A percentile compares a stretch with the other conserved stretches of the same genome.
Conservation (phyloP, 495 filamentous ascomycete species). For the Thermochaetoides thermophila region DNA sequence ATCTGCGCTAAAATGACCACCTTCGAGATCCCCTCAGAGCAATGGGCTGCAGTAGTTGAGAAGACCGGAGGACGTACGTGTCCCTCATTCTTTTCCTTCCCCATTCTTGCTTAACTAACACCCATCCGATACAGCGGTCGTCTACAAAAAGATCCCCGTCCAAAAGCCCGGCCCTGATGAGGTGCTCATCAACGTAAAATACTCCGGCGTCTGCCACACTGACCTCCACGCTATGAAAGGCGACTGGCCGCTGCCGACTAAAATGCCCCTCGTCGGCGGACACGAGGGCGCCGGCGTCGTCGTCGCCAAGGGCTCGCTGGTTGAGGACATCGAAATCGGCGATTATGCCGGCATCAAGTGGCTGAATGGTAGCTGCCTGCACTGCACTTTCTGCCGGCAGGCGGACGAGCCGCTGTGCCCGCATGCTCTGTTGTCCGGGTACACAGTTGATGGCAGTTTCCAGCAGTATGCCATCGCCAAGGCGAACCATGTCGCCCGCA, state of each 20-base stretch:
- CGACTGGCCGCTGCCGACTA: constrained; percentile 70
- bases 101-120: not conserved
- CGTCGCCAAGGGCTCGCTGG: constrained; percentile 61
- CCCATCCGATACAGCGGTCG: constrained; percentile 30
- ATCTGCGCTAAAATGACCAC: constrained; percentile 14
- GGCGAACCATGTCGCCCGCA: constrained; percentile 62
- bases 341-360: constrained; percentile 81
- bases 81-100: not conserved
- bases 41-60: constrained; percentile 81
- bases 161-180: constrained; percentile 69
- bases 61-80: constrained; percentile 52
- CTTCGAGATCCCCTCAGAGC: constrained; percentile 47
- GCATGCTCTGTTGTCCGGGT: constrained; percentile 60
- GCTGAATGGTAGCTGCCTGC: constrained; percentile 71
- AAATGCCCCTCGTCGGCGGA: constrained; percentile 80
- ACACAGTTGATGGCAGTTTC: constrained; percentile 86
- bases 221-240: constrained; percentile 75
- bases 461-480: constrained; percentile 85
- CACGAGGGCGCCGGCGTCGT: constrained; percentile 85
- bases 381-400: constrained; percentile 66
- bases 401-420: constrained; percentile 58
- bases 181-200: constrained; percentile 83
- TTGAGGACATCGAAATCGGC: constrained; percentile 59
- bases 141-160: constrained; percentile 75
- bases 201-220: constrained; percentile 87